These are phyloP conservation scores for Aspergillus phoenicis DNA, from an alignment of 2,329 filamentous ascomycete genomes.

Conservation along the genomic window DNA sequence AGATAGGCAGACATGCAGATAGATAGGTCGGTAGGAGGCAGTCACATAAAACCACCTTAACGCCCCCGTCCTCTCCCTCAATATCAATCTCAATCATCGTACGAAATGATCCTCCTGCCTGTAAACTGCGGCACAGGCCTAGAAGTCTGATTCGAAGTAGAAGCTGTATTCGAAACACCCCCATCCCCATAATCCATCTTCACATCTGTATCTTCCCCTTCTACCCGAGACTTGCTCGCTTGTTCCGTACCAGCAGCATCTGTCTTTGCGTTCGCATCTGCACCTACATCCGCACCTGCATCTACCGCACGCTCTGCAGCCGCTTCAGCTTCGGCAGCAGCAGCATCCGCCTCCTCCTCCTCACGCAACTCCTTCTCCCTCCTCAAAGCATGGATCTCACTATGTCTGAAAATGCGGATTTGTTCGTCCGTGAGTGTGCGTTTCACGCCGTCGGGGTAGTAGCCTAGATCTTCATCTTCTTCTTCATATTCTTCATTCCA, in stretches of 20 bases:
- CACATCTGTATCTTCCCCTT: constrained; percentile 37
- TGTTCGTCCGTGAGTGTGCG: constrained; percentile 90
- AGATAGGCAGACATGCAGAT: not conserved
- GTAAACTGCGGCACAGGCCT: constrained; percentile 18
- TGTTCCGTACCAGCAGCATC: not conserved
- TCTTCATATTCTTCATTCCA: constrained; percentile 16
- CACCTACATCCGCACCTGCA: not conserved
- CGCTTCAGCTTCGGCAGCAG: not conserved
- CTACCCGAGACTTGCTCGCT: not conserved
- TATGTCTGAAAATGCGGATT: constrained; percentile 86
- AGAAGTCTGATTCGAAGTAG: not conserved
- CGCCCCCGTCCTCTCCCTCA: constrained; percentile 17
- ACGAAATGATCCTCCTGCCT: constrained; percentile 40
- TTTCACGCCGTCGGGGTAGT: constrained; percentile 83
- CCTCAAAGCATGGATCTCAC: constrained; percentile 75
- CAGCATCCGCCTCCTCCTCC: constrained; percentile 30
- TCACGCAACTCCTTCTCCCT: constrained; percentile 49
- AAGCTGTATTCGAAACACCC: not conserved
- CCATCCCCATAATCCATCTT: constrained; percentile 53
- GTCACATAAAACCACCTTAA: not conserved
- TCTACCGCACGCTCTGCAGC: not conserved
- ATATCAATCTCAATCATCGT: constrained; percentile 37
- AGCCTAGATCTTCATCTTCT: constrained; percentile 67
- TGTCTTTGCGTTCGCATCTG: not conserved
- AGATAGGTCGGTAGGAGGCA: not conserved